phyloP scores from a whole-genome alignment of 495 filamentous ascomycete genomes.

The Neurospora sp. region DNA sequence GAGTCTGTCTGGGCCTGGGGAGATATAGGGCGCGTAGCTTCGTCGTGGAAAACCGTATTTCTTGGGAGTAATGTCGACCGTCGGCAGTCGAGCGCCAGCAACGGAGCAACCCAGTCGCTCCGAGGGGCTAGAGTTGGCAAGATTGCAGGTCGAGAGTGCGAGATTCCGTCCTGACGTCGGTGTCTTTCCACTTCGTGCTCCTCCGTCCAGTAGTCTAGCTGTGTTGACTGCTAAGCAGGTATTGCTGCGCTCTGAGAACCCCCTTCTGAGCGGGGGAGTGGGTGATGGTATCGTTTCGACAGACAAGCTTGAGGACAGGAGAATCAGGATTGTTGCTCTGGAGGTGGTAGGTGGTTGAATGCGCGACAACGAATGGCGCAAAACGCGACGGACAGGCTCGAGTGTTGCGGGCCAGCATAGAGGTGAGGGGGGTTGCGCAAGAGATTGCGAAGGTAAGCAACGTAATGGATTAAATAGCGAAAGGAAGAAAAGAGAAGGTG shows the following conservation, averaged over 20 bases:
- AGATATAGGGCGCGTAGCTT: neutral
- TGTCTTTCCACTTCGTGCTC: neutral
- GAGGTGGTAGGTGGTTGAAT: neutral
- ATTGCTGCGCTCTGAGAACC: neutral
- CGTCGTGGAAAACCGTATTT: neutral
- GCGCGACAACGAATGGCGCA: neutral
- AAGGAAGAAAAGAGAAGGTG: neutral
- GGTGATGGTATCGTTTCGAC: neutral
- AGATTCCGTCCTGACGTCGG: neutral
- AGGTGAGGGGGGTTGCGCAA: neutral
- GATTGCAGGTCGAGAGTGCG: neutral
- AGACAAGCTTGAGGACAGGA: neutral
- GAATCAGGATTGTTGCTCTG: neutral
- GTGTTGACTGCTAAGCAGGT: neutral
- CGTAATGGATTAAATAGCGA: neutral
- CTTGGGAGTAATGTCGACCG: neutral
- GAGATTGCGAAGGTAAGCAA: neutral
- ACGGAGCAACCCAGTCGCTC: neutral
- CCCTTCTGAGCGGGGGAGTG: neutral
- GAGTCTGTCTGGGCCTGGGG: neutral
- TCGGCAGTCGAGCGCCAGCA: neutral
- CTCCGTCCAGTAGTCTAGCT: neutral
- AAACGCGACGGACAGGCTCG: neutral
- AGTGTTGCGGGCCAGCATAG: neutral
- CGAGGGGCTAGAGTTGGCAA: neutral